Percentiles rank a stretch among this genome's conserved stretches.
These are phyloP conservation scores for Cardamine resedifolia DNA, from an alignment of 345 rosid genomes.

Conservation along the genomic window DNA sequence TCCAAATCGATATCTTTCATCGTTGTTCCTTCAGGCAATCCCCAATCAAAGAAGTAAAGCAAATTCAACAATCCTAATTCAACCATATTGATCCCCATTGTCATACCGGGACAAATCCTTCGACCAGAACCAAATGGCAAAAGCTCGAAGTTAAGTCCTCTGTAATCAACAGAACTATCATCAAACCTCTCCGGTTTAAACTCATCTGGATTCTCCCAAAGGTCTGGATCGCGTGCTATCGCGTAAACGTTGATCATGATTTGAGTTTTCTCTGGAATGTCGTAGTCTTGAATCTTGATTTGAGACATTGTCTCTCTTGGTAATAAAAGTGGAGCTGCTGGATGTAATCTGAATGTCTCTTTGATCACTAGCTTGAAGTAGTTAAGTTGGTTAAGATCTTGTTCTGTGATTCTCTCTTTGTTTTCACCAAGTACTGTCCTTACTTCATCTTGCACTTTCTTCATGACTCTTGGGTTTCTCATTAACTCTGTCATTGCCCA, in stretches of 20 bases:
- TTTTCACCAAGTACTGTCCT: slow-evolving; percentile 40
- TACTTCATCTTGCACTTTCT: slow-evolving; percentile 59
- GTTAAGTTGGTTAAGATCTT: slow-evolving; percentile 38
- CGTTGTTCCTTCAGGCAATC: slow-evolving; percentile 32
- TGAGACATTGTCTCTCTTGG: slow-evolving; percentile 51
- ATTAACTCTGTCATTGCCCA: slow-evolving; percentile 72
- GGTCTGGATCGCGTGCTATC: slow-evolving; percentile 45
- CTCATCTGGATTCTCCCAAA: slow-evolving; percentile 47
- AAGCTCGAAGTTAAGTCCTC: slow-evolving; percentile 46
- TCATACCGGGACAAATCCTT: slow-evolving; percentile 35
- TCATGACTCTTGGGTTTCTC: slow-evolving; percentile 49
- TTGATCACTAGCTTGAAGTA: slow-evolving; percentile 52
- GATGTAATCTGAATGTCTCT: slow-evolving; percentile 59
- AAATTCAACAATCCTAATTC: slow-evolving; percentile 36
- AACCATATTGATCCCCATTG: slow-evolving; percentile 39
- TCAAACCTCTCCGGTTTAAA: slow-evolving; percentile 50
- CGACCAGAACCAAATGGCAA: slow-evolving; percentile 42
- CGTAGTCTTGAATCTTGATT: slow-evolving; percentile 42
- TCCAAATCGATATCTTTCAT: slow-evolving; percentile 33
- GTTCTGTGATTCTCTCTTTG: slow-evolving; percentile 37
- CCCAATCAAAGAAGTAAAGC: slow-evolving; percentile 39
- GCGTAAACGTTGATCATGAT: slow-evolving; percentile 48
- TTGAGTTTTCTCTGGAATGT: slow-evolving; percentile 39
- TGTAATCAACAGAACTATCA: slow-evolving; percentile 42
- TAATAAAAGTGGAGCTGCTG: slow-evolving; percentile 48